Conservation (phyloP, 179 eudicot species). For the Silene noctiflora region DNA sequence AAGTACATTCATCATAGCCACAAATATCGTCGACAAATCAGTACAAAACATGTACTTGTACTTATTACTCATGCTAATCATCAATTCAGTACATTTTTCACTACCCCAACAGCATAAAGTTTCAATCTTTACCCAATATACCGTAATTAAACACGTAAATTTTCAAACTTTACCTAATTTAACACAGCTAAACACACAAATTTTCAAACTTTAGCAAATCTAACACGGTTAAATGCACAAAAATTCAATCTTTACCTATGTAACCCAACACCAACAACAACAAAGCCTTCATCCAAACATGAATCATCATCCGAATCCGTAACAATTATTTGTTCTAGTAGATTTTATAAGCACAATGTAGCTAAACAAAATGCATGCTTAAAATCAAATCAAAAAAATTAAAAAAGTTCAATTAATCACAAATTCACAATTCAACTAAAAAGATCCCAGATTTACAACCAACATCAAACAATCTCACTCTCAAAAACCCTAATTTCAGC, state of each 20-base stretch:
- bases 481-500: slow-evolving; percentile 19
- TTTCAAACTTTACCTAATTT: not conserved
- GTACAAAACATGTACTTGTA: not conserved
- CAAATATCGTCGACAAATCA: not conserved
- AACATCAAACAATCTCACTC: no score
- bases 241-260: not conserved
- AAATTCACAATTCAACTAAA: not conserved
- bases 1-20: not conserved
- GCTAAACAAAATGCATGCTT: not conserved
- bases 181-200: not conserved
- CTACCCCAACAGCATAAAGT: not conserved
- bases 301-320: no score
- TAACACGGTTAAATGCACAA: not conserved
- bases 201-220: not conserved
- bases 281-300: no score
- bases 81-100: not conserved
- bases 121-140: not conserved
- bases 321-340: not conserved
- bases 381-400: not conserved
- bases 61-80: no score
- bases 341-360: not conserved
- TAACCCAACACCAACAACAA: no score
- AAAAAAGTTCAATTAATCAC: not conserved
- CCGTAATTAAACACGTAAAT: not conserved
- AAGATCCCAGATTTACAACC: not conserved